Conservation (phyloP, 768 basidiomycete genomes). For the Tricholoma flavovirens region DNA sequence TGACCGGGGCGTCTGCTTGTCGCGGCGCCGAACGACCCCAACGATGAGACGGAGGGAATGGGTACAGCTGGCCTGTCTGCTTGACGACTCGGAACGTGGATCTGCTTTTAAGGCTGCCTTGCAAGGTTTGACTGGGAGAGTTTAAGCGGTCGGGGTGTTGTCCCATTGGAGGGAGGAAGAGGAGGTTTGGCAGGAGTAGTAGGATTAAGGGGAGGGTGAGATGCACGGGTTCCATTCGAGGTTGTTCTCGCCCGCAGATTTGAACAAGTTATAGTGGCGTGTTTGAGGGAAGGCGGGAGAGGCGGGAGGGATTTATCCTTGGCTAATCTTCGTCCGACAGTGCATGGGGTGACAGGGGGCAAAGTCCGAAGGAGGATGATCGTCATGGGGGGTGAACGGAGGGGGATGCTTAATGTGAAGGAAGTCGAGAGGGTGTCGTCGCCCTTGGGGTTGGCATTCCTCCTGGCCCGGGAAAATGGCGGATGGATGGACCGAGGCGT, state of each 20-base stretch:
- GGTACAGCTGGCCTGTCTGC: conserved; percentile 32
- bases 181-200: not conserved
- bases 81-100: conserved; percentile 11
- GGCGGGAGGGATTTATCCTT: too few relatives aligned
- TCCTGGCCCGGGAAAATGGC: not conserved
- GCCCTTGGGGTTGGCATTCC: not conserved
- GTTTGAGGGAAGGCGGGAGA: conserved; percentile 17
- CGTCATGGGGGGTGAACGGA: conserved; percentile 31
- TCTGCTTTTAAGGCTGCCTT: conserved; percentile 19
- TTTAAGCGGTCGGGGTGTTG: conserved; percentile 11
- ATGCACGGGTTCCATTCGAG: not conserved
- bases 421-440: conserved; percentile 26
- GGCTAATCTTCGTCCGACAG: conserved; percentile 12
- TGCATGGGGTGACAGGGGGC: conserved; percentile 2
- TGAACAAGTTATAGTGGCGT: not conserved
- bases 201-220: not conserved
- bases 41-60: conserved; percentile 21
- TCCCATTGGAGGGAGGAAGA: conserved; percentile 1
- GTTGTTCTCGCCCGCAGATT: not conserved
- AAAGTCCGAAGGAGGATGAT: conserved; percentile 2
- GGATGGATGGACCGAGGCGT: not conserved
- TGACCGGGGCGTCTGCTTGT: conserved; percentile 3
- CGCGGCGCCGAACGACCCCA: conserved; percentile 5
- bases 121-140: too few relatives aligned
- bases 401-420: conserved; percentile 29